A percentile compares a stretch with the other conserved stretches of the same genome.
Evolutionary conservation across 306 rosid genomes (phyloP).

Genomic region (Macrotyloma uniflorum): DNA sequence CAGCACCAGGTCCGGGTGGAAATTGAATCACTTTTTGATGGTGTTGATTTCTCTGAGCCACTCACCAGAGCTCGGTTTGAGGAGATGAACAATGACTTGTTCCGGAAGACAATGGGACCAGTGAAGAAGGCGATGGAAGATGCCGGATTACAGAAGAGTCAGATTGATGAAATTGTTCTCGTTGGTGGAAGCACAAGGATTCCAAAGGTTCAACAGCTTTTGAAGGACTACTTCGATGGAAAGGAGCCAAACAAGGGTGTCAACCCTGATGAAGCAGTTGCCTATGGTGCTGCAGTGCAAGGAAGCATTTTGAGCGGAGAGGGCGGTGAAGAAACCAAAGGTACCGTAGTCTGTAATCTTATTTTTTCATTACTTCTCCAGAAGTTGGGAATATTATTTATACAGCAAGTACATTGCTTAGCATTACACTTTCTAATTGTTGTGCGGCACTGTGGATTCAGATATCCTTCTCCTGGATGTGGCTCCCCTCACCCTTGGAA

Average conservation of each 20-base stretch:
- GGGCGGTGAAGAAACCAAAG: conserved; percentile 97
- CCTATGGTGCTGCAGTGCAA: conserved; percentile 97
- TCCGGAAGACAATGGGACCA: conserved; percentile 98
- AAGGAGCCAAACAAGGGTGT: conserved; percentile 99
- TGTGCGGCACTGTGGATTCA: conserved; percentile 32
- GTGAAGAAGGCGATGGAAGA: conserved; percentile 99
- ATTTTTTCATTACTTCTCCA: neutral
- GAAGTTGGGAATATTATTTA: neutral
- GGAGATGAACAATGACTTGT: conserved; percentile 95
- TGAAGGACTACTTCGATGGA: conserved; percentile 92
- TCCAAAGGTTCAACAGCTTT: conserved; percentile 94
- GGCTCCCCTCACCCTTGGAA: conserved; percentile 98
- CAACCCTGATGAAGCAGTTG: conserved; percentile 98
- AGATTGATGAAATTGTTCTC: conserved; percentile 93
- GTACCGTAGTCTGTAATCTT: conserved; percentile 40
- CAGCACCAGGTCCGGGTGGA: conserved; percentile 99
- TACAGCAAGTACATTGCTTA: neutral
- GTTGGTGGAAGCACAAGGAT: conserved; percentile 98
- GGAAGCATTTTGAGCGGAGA: conserved; percentile 99
- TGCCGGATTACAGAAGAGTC: conserved; percentile 90
- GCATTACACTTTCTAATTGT: neutral
- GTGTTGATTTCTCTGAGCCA: conserved; percentile 85
- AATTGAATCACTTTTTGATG: conserved; percentile 96
- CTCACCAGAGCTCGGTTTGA: conserved; percentile 93
- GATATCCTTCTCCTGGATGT: conserved; percentile 97